Conservation (phyloP, 257 asterid species). For the Capsicum baccatum region DNA sequence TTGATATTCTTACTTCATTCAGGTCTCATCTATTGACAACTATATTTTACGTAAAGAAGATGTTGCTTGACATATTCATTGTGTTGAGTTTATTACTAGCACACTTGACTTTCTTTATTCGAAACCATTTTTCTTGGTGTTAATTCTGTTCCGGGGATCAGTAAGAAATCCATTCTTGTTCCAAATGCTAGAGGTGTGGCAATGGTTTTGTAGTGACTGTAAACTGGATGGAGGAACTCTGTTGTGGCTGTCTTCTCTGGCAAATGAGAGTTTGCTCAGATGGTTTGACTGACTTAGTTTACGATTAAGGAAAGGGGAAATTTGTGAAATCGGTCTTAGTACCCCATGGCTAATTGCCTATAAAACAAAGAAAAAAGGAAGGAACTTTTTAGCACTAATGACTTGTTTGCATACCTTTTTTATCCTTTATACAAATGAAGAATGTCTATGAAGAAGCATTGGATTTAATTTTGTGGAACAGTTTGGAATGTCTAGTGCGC, state of each 20-base stretch:
- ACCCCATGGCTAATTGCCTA: not conserved
- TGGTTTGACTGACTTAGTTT: not conserved
- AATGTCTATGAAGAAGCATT: not conserved
- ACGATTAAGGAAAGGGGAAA: not conserved
- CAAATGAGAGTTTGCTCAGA: not conserved
- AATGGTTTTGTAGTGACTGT: not conserved
- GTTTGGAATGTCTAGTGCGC: slow-evolving; percentile 86
- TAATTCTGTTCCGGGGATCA: not conserved
- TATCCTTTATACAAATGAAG: not conserved
- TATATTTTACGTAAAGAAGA: not conserved
- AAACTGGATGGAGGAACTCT: not conserved
- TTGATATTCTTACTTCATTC: not conserved
- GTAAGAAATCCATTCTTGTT: not conserved
- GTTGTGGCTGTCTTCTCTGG: not conserved
- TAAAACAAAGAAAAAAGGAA: not conserved
- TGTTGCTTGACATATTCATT: not conserved
- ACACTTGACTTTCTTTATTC: not conserved
- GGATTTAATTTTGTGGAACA: slow-evolving; percentile 34
- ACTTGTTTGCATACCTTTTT: not conserved
- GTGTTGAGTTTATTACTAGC: not conserved
- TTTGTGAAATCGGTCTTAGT: not conserved
- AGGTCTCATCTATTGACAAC: not conserved
- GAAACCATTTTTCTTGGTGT: not conserved
- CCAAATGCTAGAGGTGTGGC: not conserved
- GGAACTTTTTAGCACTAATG: not conserved